These are phyloP conservation scores for Apophysomyces variabilis DNA, from an alignment of 371 early-diverging fungal species.

Conservation along the genomic window DNA sequence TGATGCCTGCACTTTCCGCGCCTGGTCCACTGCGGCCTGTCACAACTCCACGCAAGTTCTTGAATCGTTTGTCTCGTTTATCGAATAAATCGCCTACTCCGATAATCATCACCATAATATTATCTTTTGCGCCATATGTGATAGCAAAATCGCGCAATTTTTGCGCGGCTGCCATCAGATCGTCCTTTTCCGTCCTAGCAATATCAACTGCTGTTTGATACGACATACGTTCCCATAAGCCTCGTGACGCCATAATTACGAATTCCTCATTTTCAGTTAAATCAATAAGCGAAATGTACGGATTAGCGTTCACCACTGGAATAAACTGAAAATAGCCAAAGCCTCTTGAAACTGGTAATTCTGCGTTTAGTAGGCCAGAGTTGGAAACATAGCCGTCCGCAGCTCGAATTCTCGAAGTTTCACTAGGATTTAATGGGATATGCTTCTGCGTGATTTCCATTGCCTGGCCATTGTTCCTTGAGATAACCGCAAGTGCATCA, in stretches of 20 bases:
- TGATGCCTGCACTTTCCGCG: slow-evolving; percentile 13
- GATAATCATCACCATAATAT: slow-evolving; percentile 85
- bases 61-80: slow-evolving; percentile 33
- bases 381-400: slow-evolving; percentile 83
- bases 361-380: slow-evolving; percentile 72
- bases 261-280: slow-evolving; percentile 88
- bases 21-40: slow-evolving; percentile 25
- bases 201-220: slow-evolving; percentile 86
- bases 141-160: slow-evolving; percentile 88
- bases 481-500: slow-evolving; percentile 86
- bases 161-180: slow-evolving; percentile 78
- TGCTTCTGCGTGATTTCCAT: slow-evolving; percentile 78
- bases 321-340: slow-evolving; percentile 87
- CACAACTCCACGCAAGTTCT: slow-evolving; percentile 34
- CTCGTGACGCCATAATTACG: slow-evolving; percentile 81
- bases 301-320: slow-evolving; percentile 86
- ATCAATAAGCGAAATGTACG: slow-evolving; percentile 73
- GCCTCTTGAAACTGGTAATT: slow-evolving; percentile 73
- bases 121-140: slow-evolving; percentile 77
- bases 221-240: slow-evolving; percentile 83
- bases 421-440: slow-evolving; percentile 70
- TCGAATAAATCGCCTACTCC: slow-evolving; percentile 78
- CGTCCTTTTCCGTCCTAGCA: slow-evolving; percentile 74
- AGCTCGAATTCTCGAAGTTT: slow-evolving; percentile 74
- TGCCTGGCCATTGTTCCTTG: slow-evolving; percentile 73